Evolutionary conservation across 306 rosid species (phyloP), one percentile per base, ranked within the genome.

Genomic region (Carpinus fangiana): DNA sequence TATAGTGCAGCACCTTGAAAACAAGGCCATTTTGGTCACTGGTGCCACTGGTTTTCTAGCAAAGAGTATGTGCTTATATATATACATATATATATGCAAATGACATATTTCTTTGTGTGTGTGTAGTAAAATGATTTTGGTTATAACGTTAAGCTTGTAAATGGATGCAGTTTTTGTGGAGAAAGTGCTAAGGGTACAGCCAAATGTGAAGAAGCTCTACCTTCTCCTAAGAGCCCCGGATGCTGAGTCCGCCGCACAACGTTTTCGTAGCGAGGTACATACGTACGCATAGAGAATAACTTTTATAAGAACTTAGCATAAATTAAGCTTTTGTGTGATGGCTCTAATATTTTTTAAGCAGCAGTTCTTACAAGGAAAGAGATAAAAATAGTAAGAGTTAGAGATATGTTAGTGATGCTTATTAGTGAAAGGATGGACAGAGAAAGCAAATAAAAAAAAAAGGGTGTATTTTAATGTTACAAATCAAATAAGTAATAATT

Each of bases 11-110:
- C 86, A 83, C 72, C 87, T 89, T 34, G 69, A 89, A 23, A 78
- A 81, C 89, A 91, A 85, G 80, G 84, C 86, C 82, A 88, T 91
- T 76, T 73, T 91, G 72, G 69, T 91, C 75, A 79, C 81, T 57
- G 97, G 97, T 13, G 93, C 90, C 65, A 86, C 97, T 48, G 93
- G 97, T n/a, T 91, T 91, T 79, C 84, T 91, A 0, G 97, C 92
- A 50, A 91, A 91, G 79, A 91, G 97, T 91, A 86, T 8, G 0
- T 11, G 2, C 18, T 8, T 31, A 31, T 31, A 31, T 28, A 28
- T 28, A 28, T 28, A 28, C 2, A 28, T 28, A 28, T 41, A 5
- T 4, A 5, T 41, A 31, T 31, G 34, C 34, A 31, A 31, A 31
- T 31, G 34, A 1, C 7, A 6, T 41, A 10, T 67, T 60, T 51